Conservation (phyloP, 2,329 filamentous ascomycete species). For the Beauveria rudraprayagi region DNA sequence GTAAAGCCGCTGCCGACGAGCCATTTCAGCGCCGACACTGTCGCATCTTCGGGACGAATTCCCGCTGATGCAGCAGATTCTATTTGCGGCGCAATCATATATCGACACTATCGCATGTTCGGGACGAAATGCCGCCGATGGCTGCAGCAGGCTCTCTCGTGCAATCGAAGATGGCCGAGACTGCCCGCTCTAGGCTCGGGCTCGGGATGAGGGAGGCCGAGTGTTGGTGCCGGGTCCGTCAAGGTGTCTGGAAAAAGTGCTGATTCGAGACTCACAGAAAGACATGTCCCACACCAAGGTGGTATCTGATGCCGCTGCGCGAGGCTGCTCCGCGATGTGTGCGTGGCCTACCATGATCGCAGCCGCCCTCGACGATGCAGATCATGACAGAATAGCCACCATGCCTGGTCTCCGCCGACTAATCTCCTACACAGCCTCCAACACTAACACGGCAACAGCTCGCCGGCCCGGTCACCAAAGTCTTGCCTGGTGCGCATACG, state of each 20-base stretch:
- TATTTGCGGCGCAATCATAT: no score
- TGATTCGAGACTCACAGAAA: neutral
- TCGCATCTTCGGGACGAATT: conserved; percentile 8
- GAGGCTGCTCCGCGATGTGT: neutral
- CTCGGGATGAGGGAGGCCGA: neutral
- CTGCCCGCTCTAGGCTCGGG: neutral
- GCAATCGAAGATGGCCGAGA: neutral
- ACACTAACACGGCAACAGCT: no score
- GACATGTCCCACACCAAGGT: neutral
- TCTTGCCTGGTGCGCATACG: no score
- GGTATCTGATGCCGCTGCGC: neutral
- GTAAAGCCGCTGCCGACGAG: neutral
- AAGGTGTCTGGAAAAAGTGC: neutral
- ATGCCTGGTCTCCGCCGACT: no score
- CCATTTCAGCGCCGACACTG: neutral
- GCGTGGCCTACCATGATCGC: neutral
- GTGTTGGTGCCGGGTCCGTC: neutral
- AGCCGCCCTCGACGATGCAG: no score
- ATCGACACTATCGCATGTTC: neutral
- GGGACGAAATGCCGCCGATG: neutral
- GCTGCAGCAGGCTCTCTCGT: no score
- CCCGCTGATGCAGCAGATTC: neutral
- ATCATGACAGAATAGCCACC: neutral
- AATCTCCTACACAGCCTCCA: no score
- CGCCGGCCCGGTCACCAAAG: no score